Base-by-base conservation (phyloP, 208 protist species). In the Leishmania gerbilli region DNA sequence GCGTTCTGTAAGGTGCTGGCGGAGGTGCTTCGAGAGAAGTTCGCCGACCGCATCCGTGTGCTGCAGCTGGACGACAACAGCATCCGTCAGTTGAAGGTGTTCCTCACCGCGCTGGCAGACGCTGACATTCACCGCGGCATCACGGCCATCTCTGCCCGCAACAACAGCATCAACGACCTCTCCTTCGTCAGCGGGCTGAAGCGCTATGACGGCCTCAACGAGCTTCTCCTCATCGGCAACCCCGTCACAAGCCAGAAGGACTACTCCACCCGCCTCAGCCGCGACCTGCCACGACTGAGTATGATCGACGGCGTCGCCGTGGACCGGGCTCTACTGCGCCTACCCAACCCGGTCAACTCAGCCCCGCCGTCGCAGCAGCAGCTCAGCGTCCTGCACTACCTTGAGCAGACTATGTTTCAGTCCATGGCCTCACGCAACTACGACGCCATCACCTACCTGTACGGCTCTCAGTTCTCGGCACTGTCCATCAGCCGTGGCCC, bases 171-270 rank as follows among this genome's bases (percentile, higher is more conserved):
- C 71, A 78, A 65, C 45, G 86, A 93, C 31, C 77, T 93, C 42
- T 51, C 56, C 69, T 96, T 96, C 79, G 40, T 95, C 62, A 88
- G 80, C 7, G 79, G 86, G 17, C 88, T 97, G 51, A 88, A 92
- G 79, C 87, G 87, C 74, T 98, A 90, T 75, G 79, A 81, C 53
- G 85, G 78, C 64, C 83, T 98, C 21, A 84, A 84, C n/a, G 93
- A 96, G 84, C 49, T 98, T 24, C 78, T 93, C 53, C 81, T 98
- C 17, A 80, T 74, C n/a, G 90, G 86, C 60, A 97, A 98, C 83
- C 89, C 90, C 31, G 78, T 87, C 47, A 58, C 53, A 21, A 82
- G 79, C 34, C 82, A 86, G 31, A 71, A 77, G 49, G 84, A 95
- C 49, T 95, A 95, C 82, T 83, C 75, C 77, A 65, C 77, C 15